Percentiles rank a stretch among this genome's conserved stretches.
Evolutionary conservation across 2,329 filamentous ascomycete genomes (phyloP).

Genomic region (Beauveria brongniartii): DNA sequence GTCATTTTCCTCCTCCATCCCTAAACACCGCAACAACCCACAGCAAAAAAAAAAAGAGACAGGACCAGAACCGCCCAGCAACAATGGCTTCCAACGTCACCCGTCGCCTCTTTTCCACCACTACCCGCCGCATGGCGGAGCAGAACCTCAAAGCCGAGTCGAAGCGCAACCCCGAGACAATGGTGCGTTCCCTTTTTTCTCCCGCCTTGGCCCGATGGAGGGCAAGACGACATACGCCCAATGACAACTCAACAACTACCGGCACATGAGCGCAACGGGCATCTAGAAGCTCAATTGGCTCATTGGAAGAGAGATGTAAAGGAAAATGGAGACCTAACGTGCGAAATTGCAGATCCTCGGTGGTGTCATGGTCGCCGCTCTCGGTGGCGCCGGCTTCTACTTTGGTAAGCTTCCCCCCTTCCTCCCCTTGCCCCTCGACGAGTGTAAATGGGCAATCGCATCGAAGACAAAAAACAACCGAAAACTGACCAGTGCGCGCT

Average conservation of each 20-base stretch:
- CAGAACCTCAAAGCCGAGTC: slow-evolving; percentile 47
- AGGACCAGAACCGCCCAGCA: background rate
- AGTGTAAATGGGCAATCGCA: background rate
- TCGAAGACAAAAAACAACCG: background rate
- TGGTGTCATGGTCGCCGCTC: slow-evolving; percentile 81
- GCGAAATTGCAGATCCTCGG: slow-evolving; percentile 63
- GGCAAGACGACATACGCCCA: background rate
- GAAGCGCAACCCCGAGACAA: slow-evolving; percentile 44
- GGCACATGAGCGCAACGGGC: background rate
- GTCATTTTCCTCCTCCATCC: background rate
- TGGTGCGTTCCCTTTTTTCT: slow-evolving; percentile 34
- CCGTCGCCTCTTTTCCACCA: slow-evolving; percentile 48
- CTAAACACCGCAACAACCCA: background rate
- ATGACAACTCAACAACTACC: too few relatives aligned
- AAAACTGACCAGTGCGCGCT: background rate
- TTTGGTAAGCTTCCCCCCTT: slow-evolving; percentile 49
- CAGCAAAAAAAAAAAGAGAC: background rate
- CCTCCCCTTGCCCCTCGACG: background rate
- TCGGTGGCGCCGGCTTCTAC: slow-evolving; percentile 84
- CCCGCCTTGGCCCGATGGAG: background rate
- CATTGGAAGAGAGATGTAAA: background rate
- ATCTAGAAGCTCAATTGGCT: background rate
- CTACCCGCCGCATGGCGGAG: slow-evolving; percentile 42
- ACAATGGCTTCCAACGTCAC: slow-evolving; percentile 46
- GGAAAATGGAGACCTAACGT: background rate